These are phyloP conservation scores for Lactifluus rugatus DNA, from an alignment of 768 basidiomycete genomes.

Conservation along the genomic window DNA sequence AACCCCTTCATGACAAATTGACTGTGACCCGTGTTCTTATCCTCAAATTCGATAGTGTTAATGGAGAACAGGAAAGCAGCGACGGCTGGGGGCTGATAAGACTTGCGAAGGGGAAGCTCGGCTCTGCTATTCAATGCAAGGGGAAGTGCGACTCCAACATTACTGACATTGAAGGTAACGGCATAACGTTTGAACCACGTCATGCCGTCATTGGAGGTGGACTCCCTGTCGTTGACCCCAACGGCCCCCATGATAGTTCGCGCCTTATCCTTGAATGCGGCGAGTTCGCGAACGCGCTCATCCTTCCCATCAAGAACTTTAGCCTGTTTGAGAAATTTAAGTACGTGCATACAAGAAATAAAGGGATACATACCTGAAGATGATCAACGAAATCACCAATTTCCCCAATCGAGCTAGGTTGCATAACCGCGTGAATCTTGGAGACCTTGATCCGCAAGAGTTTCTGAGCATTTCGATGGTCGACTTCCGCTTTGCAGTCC, in stretches of 20 bases:
- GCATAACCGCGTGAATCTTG: constrained; percentile 88
- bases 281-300: constrained; percentile 66
- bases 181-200: constrained; percentile 50
- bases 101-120: constrained; percentile 36
- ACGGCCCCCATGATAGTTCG: constrained; percentile 64
- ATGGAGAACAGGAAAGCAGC: constrained; percentile 85
- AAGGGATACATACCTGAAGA: constrained; percentile 46
- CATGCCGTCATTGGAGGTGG: constrained; percentile 23
- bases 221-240: constrained; percentile 48
- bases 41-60: constrained; percentile 59
- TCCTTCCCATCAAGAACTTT: constrained; percentile 69
- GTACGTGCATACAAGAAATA: constrained; percentile 1
- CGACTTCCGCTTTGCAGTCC: constrained; percentile 43
- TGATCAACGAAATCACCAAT: constrained; percentile 84
- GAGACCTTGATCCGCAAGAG: constrained; percentile 47
- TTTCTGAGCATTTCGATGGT: constrained; percentile 15
- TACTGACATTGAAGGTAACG: constrained; percentile 45
- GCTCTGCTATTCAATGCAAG: constrained; percentile 54
- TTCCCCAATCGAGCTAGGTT: constrained; percentile 85
- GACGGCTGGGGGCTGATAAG: constrained; percentile 36
- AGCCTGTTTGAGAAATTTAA: constrained; percentile 35
- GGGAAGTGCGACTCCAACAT: constrained; percentile 88
- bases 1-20: constrained; percentile 61
- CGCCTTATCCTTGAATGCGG: constrained; percentile 76
- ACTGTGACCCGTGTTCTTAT: constrained; percentile 70